Evolutionary conservation across 345 rosid species (phyloP).

Genomic region (Cardamine resedifolia): DNA sequence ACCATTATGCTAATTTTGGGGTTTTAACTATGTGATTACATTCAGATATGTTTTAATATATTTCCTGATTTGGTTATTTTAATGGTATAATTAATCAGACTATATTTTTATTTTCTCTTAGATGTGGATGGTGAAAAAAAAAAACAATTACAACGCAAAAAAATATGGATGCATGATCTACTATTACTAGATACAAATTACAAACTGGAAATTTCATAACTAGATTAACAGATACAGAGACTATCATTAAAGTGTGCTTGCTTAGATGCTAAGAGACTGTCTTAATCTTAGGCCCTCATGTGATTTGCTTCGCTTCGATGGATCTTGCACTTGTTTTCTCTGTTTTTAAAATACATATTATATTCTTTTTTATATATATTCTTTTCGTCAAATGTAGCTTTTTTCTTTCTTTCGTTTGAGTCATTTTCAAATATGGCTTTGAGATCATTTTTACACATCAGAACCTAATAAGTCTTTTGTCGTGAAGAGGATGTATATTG

Average conservation of each 20-base stretch:
- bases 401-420: not conserved
- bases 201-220: not conserved
- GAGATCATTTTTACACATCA: conserved; percentile 40
- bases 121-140: too few species aligned
- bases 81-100: too few species aligned
- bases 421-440: conserved; percentile 29
- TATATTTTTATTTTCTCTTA: too few species aligned
- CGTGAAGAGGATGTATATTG: conserved; percentile 27
- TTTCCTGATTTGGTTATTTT: too few species aligned
- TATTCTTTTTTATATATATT: not conserved
- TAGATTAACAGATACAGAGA: not conserved
- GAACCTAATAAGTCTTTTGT: conserved; percentile 39
- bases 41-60: too few species aligned
- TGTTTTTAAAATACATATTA: too few species aligned
- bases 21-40: not conserved
- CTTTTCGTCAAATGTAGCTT: conserved; percentile 9
- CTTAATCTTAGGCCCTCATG: conserved; percentile 10
- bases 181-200: too few species aligned
- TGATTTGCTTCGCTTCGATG: conserved; percentile 9
- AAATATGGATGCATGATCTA: too few species aligned
- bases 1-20: not conserved
- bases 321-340: conserved; percentile 12
- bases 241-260: not conserved
- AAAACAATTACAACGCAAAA: too few species aligned
- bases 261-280: conserved; percentile 32